Conservation (phyloP, 768 basidiomycete species). For the Kwoniella mangroviensis region DNA sequence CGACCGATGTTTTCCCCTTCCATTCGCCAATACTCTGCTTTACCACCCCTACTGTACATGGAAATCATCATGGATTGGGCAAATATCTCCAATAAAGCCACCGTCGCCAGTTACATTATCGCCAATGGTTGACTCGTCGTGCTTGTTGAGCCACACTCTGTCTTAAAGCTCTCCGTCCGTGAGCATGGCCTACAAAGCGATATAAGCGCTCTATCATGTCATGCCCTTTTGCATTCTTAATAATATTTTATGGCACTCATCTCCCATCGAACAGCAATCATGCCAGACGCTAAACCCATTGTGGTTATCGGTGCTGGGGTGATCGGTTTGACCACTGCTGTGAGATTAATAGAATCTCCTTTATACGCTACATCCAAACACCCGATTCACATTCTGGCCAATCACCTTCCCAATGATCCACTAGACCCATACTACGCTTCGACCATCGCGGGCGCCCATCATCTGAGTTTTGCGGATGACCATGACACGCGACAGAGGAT, state of each 20-base stretch:
- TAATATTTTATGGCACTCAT: too few species aligned
- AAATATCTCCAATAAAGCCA: background rate
- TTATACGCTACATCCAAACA: background rate
- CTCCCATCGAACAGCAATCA: background rate
- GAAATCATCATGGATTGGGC: background rate
- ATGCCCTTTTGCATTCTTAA: too few species aligned
- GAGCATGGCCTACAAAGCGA: too few species aligned
- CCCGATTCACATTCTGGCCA: constrained; percentile 53
- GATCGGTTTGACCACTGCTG: constrained; percentile 58
- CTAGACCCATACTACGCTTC: constrained; percentile 47
- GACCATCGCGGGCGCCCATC: constrained; percentile 57
- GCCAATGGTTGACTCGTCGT: background rate
- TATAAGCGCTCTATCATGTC: too few species aligned
- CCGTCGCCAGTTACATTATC: background rate
- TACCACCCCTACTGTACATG: background rate
- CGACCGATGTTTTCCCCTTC: too few species aligned
- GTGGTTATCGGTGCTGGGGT: constrained; percentile 57
- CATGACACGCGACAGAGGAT: constrained; percentile 49
- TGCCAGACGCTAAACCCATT: constrained; percentile 28
- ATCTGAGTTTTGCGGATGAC: constrained; percentile 56
- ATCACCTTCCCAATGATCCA: constrained; percentile 52
- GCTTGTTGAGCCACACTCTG: too few species aligned
- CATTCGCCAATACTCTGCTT: background rate
- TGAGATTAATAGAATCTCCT: constrained; percentile 47
- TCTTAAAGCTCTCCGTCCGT: too few species aligned